These are phyloP conservation scores for Phaffia tasmanica DNA, from an alignment of 768 basidiomycete genomes.

Conservation along the genomic window DNA sequence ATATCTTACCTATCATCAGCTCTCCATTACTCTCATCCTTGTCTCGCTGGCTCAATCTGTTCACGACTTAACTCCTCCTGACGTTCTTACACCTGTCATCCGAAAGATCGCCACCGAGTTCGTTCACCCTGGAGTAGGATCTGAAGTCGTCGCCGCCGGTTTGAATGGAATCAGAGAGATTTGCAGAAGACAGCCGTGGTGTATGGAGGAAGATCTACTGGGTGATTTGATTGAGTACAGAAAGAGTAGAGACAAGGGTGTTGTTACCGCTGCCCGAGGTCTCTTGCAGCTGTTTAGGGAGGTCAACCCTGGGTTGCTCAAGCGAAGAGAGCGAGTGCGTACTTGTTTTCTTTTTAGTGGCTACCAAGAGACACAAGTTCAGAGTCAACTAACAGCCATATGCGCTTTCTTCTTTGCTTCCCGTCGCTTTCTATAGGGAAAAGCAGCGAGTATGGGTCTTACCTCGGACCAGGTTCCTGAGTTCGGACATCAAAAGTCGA, in stretches of 20 bases:
- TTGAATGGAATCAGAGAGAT: slow-evolving; percentile 89
- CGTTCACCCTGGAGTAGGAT: slow-evolving; percentile 90
- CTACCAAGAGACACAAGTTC: not conserved
- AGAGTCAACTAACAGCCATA: slow-evolving; percentile 14
- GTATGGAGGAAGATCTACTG: slow-evolving; percentile 88
- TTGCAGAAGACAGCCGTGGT: slow-evolving; percentile 88
- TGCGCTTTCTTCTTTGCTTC: not conserved
- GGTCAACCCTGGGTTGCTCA: slow-evolving; percentile 85
- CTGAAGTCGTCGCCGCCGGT: slow-evolving; percentile 93
- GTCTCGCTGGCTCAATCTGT: slow-evolving; percentile 88
- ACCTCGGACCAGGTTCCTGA: slow-evolving; percentile 54
- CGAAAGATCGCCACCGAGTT: slow-evolving; percentile 90
- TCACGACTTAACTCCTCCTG: slow-evolving; percentile 89
- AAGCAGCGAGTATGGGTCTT: slow-evolving; percentile 72
- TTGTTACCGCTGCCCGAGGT: slow-evolving; percentile 77
- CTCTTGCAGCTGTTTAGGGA: slow-evolving; percentile 86
- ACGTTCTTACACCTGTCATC: slow-evolving; percentile 76
- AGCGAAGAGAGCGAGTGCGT: slow-evolving; percentile 68
- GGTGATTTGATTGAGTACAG: slow-evolving; percentile 87
- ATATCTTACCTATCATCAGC: slow-evolving; percentile 83
- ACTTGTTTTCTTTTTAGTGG: not conserved
- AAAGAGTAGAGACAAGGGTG: slow-evolving; percentile 89
- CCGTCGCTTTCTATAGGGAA: slow-evolving; percentile 49
- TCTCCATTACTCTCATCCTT: slow-evolving; percentile 83
- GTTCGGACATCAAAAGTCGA: slow-evolving; percentile 66